phyloP scores from a whole-genome alignment of 148 eudicot genomes.

The Pouteria glomerata region DNA sequence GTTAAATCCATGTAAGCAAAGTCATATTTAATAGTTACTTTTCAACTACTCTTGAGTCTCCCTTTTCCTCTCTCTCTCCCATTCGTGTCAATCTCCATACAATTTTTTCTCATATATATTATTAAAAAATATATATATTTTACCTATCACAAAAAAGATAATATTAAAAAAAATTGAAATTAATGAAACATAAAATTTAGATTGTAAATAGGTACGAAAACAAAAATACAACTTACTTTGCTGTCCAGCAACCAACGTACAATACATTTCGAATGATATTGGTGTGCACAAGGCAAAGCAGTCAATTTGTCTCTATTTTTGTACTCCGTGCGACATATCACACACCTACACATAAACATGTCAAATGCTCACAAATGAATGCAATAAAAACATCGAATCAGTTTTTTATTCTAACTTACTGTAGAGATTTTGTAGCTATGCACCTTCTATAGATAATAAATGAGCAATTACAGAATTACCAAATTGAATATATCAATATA shows the following conservation, averaged over 20 bases:
- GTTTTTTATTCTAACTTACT: neutral
- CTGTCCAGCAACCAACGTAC: constrained; percentile 49
- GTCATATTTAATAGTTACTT: too few species aligned
- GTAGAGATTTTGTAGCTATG: neutral
- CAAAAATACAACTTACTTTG: constrained; percentile 36
- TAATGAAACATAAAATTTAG: too few species aligned
- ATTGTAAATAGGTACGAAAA: neutral
- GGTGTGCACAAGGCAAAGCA: constrained; percentile 68
- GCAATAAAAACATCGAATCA: neutral
- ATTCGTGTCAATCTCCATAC: too few species aligned
- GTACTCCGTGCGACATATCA: constrained; percentile 50
- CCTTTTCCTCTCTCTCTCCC: too few species aligned
- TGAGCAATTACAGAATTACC: neutral
- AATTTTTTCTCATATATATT: too few species aligned
- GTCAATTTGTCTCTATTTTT: constrained; percentile 44
- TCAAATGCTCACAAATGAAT: constrained; percentile 1
- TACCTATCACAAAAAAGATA: too few species aligned
- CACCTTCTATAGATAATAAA: neutral
- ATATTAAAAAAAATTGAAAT: too few species aligned
- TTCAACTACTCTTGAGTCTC: too few species aligned
- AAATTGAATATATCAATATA: neutral
- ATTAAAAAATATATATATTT: too few species aligned
- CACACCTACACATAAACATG: constrained; percentile 48
- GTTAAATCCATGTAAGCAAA: too few species aligned
- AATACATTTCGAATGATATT: constrained; percentile 72